These are phyloP conservation scores for Strobilomyces dryophilus DNA, from an alignment of 768 basidiomycete genomes.

Conservation along the genomic window DNA sequence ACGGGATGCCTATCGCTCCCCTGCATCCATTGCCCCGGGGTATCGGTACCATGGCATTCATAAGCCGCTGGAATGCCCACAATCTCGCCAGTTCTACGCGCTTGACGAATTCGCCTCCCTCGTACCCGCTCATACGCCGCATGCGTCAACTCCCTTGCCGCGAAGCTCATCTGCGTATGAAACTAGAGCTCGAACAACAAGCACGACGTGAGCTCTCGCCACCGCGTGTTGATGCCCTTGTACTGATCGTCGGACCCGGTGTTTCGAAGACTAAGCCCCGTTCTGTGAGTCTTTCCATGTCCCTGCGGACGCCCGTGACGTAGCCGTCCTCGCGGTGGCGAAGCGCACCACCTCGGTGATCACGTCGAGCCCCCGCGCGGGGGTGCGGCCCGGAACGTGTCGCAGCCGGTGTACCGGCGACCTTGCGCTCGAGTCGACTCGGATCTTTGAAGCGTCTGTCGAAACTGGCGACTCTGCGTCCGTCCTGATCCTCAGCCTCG, in stretches of 20 bases:
- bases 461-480: background rate
- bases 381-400: background rate
- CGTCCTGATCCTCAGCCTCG: constrained; percentile 1
- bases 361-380: background rate
- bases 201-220: background rate
- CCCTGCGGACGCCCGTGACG: background rate
- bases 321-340: background rate
- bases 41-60: too few relatives aligned
- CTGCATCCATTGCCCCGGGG: too few relatives aligned
- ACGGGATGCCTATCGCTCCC: too few relatives aligned
- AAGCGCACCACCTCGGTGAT: background rate
- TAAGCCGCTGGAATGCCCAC: too few relatives aligned
- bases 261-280: background rate
- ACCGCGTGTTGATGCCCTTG: background rate
- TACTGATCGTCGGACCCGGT: background rate
- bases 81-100: too few relatives aligned
- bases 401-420: background rate
- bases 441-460: background rate
- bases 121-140: background rate
- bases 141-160: background rate
- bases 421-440: background rate
- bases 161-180: background rate
- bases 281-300: background rate
- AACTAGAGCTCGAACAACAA: constrained; percentile 2
- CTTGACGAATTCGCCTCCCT: background rate